Evolutionary conservation across 2,329 filamentous ascomycete genomes (phyloP).

Genomic region (Ophiostoma tasmaniense): DNA sequence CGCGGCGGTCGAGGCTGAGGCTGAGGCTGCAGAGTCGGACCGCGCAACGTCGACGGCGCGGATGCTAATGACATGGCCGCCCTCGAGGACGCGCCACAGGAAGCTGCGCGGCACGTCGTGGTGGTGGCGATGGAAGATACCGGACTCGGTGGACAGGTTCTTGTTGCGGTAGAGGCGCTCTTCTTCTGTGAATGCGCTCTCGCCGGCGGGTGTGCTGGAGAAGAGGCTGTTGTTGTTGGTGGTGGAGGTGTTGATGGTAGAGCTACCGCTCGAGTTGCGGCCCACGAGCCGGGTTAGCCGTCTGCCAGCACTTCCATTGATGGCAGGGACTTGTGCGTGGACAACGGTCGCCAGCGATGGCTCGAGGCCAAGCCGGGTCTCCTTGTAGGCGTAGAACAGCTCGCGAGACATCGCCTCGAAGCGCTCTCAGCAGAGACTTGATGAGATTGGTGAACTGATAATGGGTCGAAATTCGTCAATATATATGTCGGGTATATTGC

Average conservation of each 20-base stretch:
- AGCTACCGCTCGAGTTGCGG: slow-evolving; percentile 29
- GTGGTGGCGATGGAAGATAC: slow-evolving; percentile 74
- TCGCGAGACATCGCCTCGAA: slow-evolving; percentile 49
- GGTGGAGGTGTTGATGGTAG: slow-evolving; percentile 25
- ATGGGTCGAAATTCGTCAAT: background rate
- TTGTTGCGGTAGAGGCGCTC: slow-evolving; percentile 58
- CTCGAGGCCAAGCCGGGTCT: slow-evolving; percentile 78
- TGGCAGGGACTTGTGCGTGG: slow-evolving; percentile 58
- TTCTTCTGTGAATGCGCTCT: slow-evolving; percentile 52
- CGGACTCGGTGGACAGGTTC: slow-evolving; percentile 68
- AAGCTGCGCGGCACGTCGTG: slow-evolving; percentile 74
- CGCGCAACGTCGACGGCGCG: slow-evolving; percentile 67
- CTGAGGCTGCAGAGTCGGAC: background rate
- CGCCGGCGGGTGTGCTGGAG: slow-evolving; percentile 23
- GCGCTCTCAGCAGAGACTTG: slow-evolving; percentile 4
- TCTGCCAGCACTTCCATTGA: slow-evolving; percentile 27
- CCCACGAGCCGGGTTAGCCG: slow-evolving; percentile 15
- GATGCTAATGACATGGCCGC: slow-evolving; percentile 71
- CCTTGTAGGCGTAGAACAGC: slow-evolving; percentile 67
- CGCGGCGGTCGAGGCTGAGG: slow-evolving; percentile 27
- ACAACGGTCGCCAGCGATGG: slow-evolving; percentile 61
- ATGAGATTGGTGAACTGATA: background rate
- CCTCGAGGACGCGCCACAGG: slow-evolving; percentile 81
- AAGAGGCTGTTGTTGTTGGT: background rate
- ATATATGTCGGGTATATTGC: background rate